A percentile compares a stretch with the other conserved stretches of the same genome.
Conservation (phyloP, 192 early-diverging fungal species). For the Podila minutissima region DNA sequence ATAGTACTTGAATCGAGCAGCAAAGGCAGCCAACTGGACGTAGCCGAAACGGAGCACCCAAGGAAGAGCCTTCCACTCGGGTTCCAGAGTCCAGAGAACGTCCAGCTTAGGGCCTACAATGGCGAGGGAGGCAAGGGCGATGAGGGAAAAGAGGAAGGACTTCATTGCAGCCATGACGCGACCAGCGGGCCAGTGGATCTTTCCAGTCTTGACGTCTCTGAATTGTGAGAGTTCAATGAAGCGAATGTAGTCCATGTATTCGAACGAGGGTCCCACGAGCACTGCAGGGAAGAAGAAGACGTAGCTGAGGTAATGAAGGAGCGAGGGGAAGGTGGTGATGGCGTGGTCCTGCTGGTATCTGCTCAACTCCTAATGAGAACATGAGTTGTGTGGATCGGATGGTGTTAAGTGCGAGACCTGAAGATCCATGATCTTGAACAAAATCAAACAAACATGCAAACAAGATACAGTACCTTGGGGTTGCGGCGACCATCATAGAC, state of each 20-base stretch:
- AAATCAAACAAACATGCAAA: background rate
- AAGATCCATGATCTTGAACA: background rate
- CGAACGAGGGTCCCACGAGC: slow-evolving; percentile 87
- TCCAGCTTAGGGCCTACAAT: slow-evolving; percentile 50
- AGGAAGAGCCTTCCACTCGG: slow-evolving; percentile 41
- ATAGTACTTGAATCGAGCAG: slow-evolving; percentile 86
- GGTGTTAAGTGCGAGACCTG: background rate
- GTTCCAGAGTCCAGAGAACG: slow-evolving; percentile 29
- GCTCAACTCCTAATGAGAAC: slow-evolving; percentile 59
- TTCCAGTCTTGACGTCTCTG: slow-evolving; percentile 38
- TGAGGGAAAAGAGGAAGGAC: slow-evolving; percentile 40
- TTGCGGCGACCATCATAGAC: slow-evolving; percentile 78
- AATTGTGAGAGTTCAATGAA: slow-evolving; percentile 55
- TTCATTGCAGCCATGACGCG: slow-evolving; percentile 29
- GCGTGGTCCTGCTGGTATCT: slow-evolving; percentile 73
- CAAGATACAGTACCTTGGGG: slow-evolving; percentile 22
- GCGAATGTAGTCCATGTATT: slow-evolving; percentile 70
- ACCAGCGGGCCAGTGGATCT: slow-evolving; percentile 46
- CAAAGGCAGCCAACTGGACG: slow-evolving; percentile 68
- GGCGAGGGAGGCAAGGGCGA: slow-evolving; percentile 46
- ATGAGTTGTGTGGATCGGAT: background rate
- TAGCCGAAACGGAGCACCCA: slow-evolving; percentile 60
- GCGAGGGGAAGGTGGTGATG: slow-evolving; percentile 66
- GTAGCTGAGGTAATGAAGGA: slow-evolving; percentile 88
- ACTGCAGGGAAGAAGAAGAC: slow-evolving; percentile 90